Evolutionary conservation across 192 early-diverging fungal species (phyloP).

Genomic region (Entomortierella lignicola): DNA sequence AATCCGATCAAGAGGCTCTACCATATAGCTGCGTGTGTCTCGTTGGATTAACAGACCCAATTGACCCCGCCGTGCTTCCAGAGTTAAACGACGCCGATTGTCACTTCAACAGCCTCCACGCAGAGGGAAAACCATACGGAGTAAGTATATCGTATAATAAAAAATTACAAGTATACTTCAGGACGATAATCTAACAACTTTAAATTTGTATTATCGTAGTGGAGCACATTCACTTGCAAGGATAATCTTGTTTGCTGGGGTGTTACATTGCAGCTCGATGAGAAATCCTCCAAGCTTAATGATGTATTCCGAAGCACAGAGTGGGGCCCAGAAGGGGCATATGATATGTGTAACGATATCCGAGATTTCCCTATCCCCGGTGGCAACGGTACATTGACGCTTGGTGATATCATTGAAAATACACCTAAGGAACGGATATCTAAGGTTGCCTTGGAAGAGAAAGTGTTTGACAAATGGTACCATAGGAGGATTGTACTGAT

Average conservation of each 20-base stretch:
- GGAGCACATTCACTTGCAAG: background rate
- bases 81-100: background rate
- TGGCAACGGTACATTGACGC: background rate
- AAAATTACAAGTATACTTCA: too few relatives aligned
- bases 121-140: background rate
- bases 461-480: slow-evolving; percentile 1
- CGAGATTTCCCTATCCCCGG: background rate
- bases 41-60: background rate
- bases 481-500: background rate
- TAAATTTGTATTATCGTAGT: background rate
- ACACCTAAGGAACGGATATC: background rate
- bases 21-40: background rate
- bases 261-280: background rate
- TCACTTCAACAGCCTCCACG: background rate
- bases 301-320: background rate
- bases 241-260: background rate
- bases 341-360: background rate
- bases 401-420: background rate
- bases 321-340: background rate
- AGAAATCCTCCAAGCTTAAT: background rate
- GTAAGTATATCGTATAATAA: background rate
- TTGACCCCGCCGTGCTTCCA: slow-evolving; percentile 2
- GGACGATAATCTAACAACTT: too few relatives aligned
- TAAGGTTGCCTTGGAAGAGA: slow-evolving; percentile 2
- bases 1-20: background rate